Evolutionary conservation across 345 rosid genomes (phyloP), one percentile per base, ranked within the genome.

Genomic region (Syzygium jambos): DNA sequence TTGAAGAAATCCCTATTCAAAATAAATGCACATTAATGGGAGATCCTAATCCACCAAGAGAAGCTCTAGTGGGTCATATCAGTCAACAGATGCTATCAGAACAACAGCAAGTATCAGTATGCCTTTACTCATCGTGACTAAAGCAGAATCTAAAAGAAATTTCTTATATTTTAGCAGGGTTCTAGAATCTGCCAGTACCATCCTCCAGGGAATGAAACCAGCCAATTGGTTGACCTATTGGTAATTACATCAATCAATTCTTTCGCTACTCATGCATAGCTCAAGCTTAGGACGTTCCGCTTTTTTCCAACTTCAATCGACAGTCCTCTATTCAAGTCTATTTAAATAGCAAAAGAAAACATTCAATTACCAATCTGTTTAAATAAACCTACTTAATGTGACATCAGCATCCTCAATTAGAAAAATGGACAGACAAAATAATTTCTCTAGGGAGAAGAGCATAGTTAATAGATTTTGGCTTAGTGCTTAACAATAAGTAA

Each of bases 1-100:
- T 94, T 49, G 96, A 91, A 87, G 93, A 84, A 85, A 98, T 89
- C 56, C 99, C 99, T 96, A 94, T 57, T 54, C 65, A 89, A 73
- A 51, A 63, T 55, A 49, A 52, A 38, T 77, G 78, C 51, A 78
- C 57, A 73, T 85, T 38, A 84, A 86, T 51, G 30, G n/a, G 29
- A 87, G 29, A 65, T 55, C 54, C 41, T 46, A 27, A 78, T 61
- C 87, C 25, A 15, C 55, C 77, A 63, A 84, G 59, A 53, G n/a
- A 82, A 88, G 27, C 23, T 57, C n/a, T 52, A 55, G 17, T 22
- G 46, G 27, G 52, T 56, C 21, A 6, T 16, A 85, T 73, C 13
- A 73, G 80, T 34, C 80, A 73, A 73, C 80, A 73, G 46, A 73
- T 73, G 80, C 80, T 17, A 34, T 73, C 80, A 73, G 49, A 73